Evolutionary conservation across 108 stramenopile genomes (phyloP).

Genomic region (Mediolabrus comicus): DNA sequence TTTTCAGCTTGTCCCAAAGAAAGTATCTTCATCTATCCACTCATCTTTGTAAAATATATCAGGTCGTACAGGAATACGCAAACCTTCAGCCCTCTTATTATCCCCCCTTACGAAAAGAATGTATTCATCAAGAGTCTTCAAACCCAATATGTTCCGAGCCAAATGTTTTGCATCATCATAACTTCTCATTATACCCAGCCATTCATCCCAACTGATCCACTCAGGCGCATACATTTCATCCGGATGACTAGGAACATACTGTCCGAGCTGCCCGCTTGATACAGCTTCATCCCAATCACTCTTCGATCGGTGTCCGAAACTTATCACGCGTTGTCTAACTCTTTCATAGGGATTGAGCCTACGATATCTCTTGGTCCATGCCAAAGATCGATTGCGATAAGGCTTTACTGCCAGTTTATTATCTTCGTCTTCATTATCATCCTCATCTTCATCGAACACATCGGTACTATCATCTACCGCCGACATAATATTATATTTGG

Average conservation of each 20-base stretch:
- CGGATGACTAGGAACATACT: slow-evolving; percentile 57
- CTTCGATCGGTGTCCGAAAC: slow-evolving; percentile 61
- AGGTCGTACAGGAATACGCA: slow-evolving; percentile 65
- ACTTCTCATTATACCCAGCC: slow-evolving; percentile 63
- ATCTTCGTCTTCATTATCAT: slow-evolving; percentile 49
- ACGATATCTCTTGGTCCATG: slow-evolving; percentile 66
- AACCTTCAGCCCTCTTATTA: slow-evolving; percentile 59
- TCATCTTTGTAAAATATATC: slow-evolving; percentile 59
- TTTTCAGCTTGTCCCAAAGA: slow-evolving; percentile 49
- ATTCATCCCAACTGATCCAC: slow-evolving; percentile 76
- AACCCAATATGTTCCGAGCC: slow-evolving; percentile 37
- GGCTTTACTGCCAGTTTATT: slow-evolving; percentile 26
- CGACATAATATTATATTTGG: neutral
- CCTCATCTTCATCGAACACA: slow-evolving; percentile 14
- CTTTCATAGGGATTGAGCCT: slow-evolving; percentile 58
- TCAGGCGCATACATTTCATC: slow-evolving; percentile 76
- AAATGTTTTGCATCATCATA: slow-evolving; percentile 63
- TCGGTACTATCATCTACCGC: neutral
- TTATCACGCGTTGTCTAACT: slow-evolving; percentile 47
- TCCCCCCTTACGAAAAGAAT: slow-evolving; percentile 45
- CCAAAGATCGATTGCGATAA: slow-evolving; percentile 64
- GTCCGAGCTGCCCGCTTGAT: slow-evolving; percentile 49
- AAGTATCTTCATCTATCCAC: slow-evolving; percentile 59
- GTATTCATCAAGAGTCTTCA: slow-evolving; percentile 58
- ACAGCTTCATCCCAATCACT: slow-evolving; percentile 70